Conservation (phyloP, 2,329 filamentous ascomycete species). For the Alternaria longipes region DNA sequence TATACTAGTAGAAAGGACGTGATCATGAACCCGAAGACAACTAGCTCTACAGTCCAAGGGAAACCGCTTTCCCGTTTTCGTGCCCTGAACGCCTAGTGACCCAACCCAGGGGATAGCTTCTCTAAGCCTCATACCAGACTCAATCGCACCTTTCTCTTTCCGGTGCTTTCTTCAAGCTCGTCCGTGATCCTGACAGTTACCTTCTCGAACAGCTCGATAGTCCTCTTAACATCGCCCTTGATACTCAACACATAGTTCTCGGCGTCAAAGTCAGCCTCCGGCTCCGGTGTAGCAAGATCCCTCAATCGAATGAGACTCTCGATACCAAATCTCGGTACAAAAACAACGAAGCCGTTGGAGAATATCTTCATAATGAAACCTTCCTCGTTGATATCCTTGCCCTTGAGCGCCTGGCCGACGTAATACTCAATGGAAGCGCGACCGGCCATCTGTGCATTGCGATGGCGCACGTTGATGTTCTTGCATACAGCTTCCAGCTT, state of each 20-base stretch:
- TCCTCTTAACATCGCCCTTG: constrained; percentile 63
- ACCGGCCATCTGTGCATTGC: constrained; percentile 95
- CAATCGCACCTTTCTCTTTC: constrained; percentile 90
- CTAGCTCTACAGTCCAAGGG: background rate
- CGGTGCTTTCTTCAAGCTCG: constrained; percentile 92
- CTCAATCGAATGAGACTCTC: constrained; percentile 88
- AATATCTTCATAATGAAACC: constrained; percentile 98
- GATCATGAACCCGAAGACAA: background rate
- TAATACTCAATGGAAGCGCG: constrained; percentile 97
- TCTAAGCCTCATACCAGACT: constrained; percentile 54
- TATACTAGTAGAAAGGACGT: background rate
- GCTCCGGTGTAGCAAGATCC: constrained; percentile 79
- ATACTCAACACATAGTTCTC: constrained; percentile 81
- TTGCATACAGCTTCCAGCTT: constrained; percentile 94
- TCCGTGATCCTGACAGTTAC: constrained; percentile 89
- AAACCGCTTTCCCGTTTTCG: background rate
- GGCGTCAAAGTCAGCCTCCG: constrained; percentile 82
- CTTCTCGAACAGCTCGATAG: constrained; percentile 89
- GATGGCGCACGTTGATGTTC: constrained; percentile 97
- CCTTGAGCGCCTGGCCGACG: constrained; percentile 94
- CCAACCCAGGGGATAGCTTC: background rate
- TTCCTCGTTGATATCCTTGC: constrained; percentile 77
- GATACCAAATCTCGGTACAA: constrained; percentile 94
- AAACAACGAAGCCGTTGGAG: constrained; percentile 95
- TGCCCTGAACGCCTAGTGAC: background rate